Percentiles rank a stretch among this genome's conserved stretches.
Evolutionary conservation across 2,329 filamentous ascomycete genomes (phyloP).

Genomic region (Fusarium nurragi): DNA sequence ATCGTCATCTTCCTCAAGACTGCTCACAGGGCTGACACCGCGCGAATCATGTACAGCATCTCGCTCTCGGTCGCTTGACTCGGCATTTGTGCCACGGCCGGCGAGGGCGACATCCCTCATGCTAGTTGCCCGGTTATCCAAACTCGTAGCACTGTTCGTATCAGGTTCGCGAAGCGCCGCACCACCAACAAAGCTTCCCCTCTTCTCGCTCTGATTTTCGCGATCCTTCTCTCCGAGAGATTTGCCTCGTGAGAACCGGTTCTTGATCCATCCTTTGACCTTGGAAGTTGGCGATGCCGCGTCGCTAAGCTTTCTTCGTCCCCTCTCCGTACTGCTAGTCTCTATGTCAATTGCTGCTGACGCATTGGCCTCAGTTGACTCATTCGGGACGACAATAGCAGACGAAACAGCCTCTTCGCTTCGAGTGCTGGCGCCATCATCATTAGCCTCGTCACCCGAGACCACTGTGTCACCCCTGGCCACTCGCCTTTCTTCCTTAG

Average conservation of each 20-base stretch:
- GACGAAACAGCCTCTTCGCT: slow-evolving; percentile 18
- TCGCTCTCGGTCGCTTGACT: slow-evolving; percentile 34
- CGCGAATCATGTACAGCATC: slow-evolving; percentile 44
- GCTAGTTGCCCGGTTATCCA: slow-evolving; percentile 55
- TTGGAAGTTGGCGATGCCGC: slow-evolving; percentile 50
- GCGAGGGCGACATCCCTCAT: slow-evolving; percentile 60
- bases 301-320: slow-evolving; percentile 34
- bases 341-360: slow-evolving; percentile 27
- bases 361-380: background rate
- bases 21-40: slow-evolving; percentile 53
- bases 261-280: slow-evolving; percentile 66
- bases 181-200: slow-evolving; percentile 61
- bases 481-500: slow-evolving; percentile 64
- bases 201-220: slow-evolving; percentile 50
- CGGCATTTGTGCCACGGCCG: slow-evolving; percentile 46
- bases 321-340: slow-evolving; percentile 21
- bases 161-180: slow-evolving; percentile 56
- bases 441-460: slow-evolving; percentile 18
- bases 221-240: slow-evolving; percentile 53
- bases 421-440: slow-evolving; percentile 20
- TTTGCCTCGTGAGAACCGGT: slow-evolving; percentile 59
- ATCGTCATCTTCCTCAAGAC: slow-evolving; percentile 39
- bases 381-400: background rate
- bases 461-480: slow-evolving; percentile 42
- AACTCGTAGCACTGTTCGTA: slow-evolving; percentile 56